Evolutionary conservation across 306 rosid genomes (phyloP).

Genomic region (Vicia villosa): DNA sequence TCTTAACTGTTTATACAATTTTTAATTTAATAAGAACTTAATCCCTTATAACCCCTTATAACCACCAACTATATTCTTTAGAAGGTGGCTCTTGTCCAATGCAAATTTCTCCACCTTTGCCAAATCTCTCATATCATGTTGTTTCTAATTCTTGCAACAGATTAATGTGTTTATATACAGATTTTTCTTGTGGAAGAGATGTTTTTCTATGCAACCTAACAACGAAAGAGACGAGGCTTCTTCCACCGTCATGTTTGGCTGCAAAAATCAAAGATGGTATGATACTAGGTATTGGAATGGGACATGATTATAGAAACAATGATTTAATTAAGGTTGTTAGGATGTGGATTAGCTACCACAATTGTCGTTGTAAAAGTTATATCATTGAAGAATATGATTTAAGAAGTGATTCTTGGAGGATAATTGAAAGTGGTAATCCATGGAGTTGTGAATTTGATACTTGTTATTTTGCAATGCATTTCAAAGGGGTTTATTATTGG

Average conservation of each 20-base stretch:
- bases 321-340: slow-evolving; percentile 18
- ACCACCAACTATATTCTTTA: not conserved
- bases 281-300: slow-evolving; percentile 27
- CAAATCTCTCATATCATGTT: not conserved
- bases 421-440: not conserved
- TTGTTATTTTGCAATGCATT: slow-evolving; percentile 10
- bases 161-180: not conserved
- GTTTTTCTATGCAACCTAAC: slow-evolving; percentile 14
- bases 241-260: slow-evolving; percentile 9
- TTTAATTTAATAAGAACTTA: too few species aligned
- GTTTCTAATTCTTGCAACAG: slow-evolving; percentile 15
- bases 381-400: slow-evolving; percentile 22
- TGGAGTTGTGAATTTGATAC: not conserved
- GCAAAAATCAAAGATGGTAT: slow-evolving; percentile 3
- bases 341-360: not conserved
- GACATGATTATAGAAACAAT: not conserved
- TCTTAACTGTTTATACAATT: too few species aligned
- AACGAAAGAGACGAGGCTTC: not conserved
- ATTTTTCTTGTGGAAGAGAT: slow-evolving; percentile 2
- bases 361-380: not conserved
- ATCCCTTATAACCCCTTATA: slow-evolving; percentile 8
- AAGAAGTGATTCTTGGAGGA: slow-evolving; percentile 3
- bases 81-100: not conserved
- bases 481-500: slow-evolving; percentile 3
- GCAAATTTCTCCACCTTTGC: not conserved